Evolutionary conservation across 306 rosid genomes (phyloP).

Genomic region (Sicyos edulis): DNA sequence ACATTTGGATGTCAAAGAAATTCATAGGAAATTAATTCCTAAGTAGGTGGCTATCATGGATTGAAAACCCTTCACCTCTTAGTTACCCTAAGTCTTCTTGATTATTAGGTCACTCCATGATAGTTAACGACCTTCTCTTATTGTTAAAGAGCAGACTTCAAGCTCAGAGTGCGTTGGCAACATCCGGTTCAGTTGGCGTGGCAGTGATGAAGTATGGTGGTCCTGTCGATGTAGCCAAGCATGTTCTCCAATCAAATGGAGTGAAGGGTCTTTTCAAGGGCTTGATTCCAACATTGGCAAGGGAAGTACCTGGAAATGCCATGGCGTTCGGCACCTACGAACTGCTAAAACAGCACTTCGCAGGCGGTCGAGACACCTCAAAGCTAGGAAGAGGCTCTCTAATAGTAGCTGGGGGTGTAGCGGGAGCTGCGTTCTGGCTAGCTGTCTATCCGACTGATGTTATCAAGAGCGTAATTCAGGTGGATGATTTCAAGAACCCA

Average conservation of each 20-base stretch:
- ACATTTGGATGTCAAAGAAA: too few species aligned
- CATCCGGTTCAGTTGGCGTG: slow-evolving; percentile 38
- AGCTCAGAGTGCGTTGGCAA: slow-evolving; percentile 80
- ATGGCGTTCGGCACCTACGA: slow-evolving; percentile 81
- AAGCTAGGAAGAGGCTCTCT: slow-evolving; percentile 71
- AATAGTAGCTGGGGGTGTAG: slow-evolving; percentile 70
- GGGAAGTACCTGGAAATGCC: slow-evolving; percentile 93
- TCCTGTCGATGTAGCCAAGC: slow-evolving; percentile 85
- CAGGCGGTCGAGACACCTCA: slow-evolving; percentile 84
- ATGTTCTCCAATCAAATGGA: slow-evolving; percentile 74
- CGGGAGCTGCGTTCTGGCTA: slow-evolving; percentile 70
- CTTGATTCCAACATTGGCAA: slow-evolving; percentile 79
- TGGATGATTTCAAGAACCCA: slow-evolving; percentile 80
- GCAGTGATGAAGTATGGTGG: slow-evolving; percentile 80
- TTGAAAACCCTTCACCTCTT: too few species aligned
- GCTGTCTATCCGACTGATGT: slow-evolving; percentile 86
- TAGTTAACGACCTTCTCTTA: not conserved
- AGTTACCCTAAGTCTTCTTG: too few species aligned
- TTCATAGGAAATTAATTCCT: too few species aligned
- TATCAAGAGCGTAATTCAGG: slow-evolving; percentile 80
- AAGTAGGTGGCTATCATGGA: too few species aligned
- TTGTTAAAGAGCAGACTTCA: slow-evolving; percentile 52
- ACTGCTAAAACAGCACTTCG: slow-evolving; percentile 53
- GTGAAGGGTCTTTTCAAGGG: slow-evolving; percentile 84
- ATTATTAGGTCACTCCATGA: too few species aligned